Conservation (phyloP, 768 basidiomycete species). For the Xerocomellus amylosporus region DNA sequence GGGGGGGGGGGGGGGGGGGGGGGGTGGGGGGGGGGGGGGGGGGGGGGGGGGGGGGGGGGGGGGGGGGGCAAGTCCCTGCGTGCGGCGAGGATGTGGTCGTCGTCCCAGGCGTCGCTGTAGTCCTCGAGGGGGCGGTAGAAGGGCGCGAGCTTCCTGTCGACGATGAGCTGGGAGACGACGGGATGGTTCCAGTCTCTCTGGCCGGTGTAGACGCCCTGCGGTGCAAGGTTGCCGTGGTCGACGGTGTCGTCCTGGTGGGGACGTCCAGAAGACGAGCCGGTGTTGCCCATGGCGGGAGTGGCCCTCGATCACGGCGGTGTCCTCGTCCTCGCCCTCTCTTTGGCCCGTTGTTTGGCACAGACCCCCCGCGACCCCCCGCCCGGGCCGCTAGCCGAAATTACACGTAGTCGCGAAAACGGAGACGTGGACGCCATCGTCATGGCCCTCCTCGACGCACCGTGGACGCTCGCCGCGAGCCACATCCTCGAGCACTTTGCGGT, state of each 20-base stretch:
- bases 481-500: constrained; percentile 74
- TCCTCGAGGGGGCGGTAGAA: constrained; percentile 97
- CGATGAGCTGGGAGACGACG: constrained; percentile 83
- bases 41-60: no score
- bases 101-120: constrained; percentile 84
- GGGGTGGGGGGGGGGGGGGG: no score
- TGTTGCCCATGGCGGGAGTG: constrained; percentile 67
- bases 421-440: not conserved
- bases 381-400: constrained; percentile 5
- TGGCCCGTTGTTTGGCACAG: constrained; percentile 21
- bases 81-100: constrained; percentile 80
- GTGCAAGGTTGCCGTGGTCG: constrained; percentile 77
- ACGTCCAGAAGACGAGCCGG: constrained; percentile 70
- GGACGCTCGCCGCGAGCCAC: constrained; percentile 69
- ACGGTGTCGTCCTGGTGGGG: constrained; percentile 78
- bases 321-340: constrained; percentile 15
- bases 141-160: constrained; percentile 85
- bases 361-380: constrained; percentile 18
- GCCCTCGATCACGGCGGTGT: constrained; percentile 4
- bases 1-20: no score
- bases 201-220: constrained; percentile 85
- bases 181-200: constrained; percentile 86
- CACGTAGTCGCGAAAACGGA: constrained; percentile 4
- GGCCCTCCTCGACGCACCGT: constrained; percentile 65
- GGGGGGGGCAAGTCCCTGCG: constrained; percentile 68